Conservation (phyloP, 257 asterid species). For the Osmanthus fragrans region DNA sequence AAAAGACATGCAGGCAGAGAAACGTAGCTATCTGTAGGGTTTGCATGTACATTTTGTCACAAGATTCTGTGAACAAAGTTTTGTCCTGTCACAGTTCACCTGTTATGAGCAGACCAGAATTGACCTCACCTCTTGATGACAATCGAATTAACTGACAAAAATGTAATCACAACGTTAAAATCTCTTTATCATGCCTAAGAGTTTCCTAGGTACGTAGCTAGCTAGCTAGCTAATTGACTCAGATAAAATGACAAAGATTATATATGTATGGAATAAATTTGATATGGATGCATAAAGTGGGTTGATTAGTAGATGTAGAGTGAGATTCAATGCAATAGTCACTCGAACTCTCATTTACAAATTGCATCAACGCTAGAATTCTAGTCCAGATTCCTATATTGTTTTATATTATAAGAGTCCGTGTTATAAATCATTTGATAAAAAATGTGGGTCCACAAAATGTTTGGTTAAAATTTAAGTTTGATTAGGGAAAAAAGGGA, state of each 20-base stretch:
- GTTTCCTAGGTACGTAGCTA: background rate
- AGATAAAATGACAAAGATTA: background rate
- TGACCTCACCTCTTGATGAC: slow-evolving; percentile 23
- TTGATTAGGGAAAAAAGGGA: background rate
- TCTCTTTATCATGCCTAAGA: background rate
- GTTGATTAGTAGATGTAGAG: background rate
- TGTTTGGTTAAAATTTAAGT: no score
- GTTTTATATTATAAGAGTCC: no score
- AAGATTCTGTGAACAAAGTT: slow-evolving; percentile 22
- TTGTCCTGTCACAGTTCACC: slow-evolving; percentile 24
- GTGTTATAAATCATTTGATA: no score
- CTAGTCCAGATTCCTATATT: no score
- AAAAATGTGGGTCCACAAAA: background rate
- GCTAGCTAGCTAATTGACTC: background rate
- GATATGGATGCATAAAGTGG: no score
- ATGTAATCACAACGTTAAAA: background rate
- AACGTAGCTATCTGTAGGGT: slow-evolving; percentile 28
- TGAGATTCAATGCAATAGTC: background rate
- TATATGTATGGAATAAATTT: no score
- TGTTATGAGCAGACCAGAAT: slow-evolving; percentile 34
- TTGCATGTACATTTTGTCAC: slow-evolving; percentile 36
- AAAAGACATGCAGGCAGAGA: slow-evolving; percentile 28
- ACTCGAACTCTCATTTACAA: no score
- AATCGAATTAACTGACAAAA: background rate
- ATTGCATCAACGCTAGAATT: no score